These are phyloP conservation scores for Marasmius sp. DNA, from an alignment of 1,284 basidiomycete genomes.

Conservation along the genomic window DNA sequence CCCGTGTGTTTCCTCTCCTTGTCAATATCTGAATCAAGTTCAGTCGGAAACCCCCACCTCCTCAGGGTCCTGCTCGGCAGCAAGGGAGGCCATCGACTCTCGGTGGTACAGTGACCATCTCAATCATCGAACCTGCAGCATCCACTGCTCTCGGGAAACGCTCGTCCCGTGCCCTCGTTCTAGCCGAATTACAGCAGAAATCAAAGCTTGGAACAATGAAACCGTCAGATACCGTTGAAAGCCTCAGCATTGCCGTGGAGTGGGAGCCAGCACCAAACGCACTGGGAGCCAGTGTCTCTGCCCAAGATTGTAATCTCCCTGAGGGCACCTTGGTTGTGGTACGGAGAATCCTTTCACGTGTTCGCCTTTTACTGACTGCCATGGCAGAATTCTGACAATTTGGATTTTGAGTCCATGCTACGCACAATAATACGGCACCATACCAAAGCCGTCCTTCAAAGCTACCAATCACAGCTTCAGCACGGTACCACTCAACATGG, in stretches of 20 bases:
- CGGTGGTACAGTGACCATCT: conserved; percentile 51
- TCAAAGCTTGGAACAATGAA: conserved; percentile 51
- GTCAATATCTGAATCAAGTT: not conserved
- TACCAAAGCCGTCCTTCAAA: conserved; percentile 54
- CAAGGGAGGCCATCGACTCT: conserved; percentile 51
- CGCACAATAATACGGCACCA: conserved; percentile 60
- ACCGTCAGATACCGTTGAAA: conserved; percentile 74
- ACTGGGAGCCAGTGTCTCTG: conserved; percentile 52
- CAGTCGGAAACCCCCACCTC: conserved; percentile 48
- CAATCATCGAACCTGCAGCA: conserved; percentile 40
- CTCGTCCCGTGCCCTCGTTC: conserved; percentile 49
- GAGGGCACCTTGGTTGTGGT: conserved; percentile 50
- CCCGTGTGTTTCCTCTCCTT: conserved; percentile 3
- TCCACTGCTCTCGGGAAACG: conserved; percentile 37
- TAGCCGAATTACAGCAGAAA: conserved; percentile 62
- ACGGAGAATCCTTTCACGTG: conserved; percentile 12
- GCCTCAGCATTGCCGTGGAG: conserved; percentile 54
- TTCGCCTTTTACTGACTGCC: not conserved
- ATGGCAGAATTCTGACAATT: conserved; percentile 56
- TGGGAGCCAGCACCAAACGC: conserved; percentile 70
- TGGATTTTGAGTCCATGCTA: conserved; percentile 71
- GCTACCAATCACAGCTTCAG: conserved; percentile 54
- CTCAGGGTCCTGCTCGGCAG: conserved; percentile 33
- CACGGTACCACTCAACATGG: conserved; percentile 29
- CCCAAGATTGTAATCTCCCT: conserved; percentile 38